These are phyloP conservation scores for Kwoniella sp. DNA, from an alignment of 768 basidiomycete species.

Conservation along the genomic window DNA sequence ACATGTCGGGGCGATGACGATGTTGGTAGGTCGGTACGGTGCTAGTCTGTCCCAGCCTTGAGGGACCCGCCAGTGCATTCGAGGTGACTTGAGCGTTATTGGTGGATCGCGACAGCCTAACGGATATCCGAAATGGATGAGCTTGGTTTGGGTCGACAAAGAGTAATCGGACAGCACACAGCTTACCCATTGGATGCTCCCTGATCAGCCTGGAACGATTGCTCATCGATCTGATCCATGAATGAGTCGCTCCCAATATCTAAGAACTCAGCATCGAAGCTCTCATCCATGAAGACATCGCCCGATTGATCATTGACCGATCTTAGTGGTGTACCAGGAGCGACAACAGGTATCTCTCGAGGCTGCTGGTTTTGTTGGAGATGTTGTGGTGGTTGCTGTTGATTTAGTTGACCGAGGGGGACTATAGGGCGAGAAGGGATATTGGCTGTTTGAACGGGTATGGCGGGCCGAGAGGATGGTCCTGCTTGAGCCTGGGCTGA, in stretches of 20 bases:
- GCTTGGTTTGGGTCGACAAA: too few species aligned
- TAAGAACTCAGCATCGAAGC: conserved; percentile 44
- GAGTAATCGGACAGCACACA: neutral
- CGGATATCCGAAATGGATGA: neutral
- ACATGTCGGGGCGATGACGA: conserved; percentile 42
- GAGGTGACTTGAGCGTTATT: neutral
- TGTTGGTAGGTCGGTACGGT: conserved; percentile 34
- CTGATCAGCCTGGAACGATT: conserved; percentile 2
- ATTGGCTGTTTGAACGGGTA: conserved; percentile 11
- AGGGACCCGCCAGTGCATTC: conserved; percentile 16
- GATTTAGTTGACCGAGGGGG: neutral
- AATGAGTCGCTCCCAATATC: conserved; percentile 28
- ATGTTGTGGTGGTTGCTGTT: too few species aligned
- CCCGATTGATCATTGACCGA: conserved; percentile 31
- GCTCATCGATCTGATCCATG: conserved; percentile 21
- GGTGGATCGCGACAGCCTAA: neutral
- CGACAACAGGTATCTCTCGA: conserved; percentile 10
- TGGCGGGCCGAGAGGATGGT: conserved; percentile 26
- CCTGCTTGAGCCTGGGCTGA: conserved; percentile 12
- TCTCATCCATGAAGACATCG: conserved; percentile 37
- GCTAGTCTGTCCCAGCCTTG: conserved; percentile 1
- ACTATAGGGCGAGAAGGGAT: conserved; percentile 8
- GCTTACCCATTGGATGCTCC: conserved; percentile 8
- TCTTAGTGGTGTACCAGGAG: conserved; percentile 36
- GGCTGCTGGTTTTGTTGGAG: too few species aligned